Base-by-base conservation (phyloP, 2,329 filamentous ascomycete species). In the Cryphonectria parasitica region DNA sequence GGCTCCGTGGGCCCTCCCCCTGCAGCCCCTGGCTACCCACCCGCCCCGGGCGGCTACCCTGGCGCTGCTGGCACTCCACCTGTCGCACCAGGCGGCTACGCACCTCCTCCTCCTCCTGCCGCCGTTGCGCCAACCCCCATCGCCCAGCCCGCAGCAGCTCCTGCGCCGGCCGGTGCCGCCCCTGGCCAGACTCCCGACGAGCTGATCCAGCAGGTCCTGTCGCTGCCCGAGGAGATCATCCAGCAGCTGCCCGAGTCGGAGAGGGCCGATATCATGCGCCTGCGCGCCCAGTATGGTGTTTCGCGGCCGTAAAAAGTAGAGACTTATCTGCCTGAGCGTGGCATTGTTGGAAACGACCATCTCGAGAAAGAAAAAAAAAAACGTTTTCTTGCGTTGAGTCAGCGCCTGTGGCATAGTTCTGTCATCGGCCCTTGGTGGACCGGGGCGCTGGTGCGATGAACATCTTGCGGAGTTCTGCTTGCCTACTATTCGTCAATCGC, bases 151-250 rank as follows among this genome's bases (percentile, higher is more conserved):
- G 80, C 83, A 7, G 78, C 80, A 7, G 78, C 80, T 52, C 79
- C 76, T 54, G 78, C 77, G 39, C 77, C 77, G 60, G 77, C 79
- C 10, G 79, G 82, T 11, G 77, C 78, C 1, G 75, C 79, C 17
- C 68, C 71, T 22, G 71, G 52, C n/a, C 81, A 85, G 58, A 89
- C 92, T 71, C 88, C 92, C 58, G 90, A 93, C 64, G 89, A 90
- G 60, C 86, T 97, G 68, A 90, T 97, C 79, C 88, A 92, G 73
- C 92, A 94, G 76, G 92, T 98, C 64, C 85, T 98, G 83, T 88
- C 87, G 68, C 89, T 98, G 83, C 89, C 94, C 2, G 91, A 93
- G 76, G 87, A 92, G 71, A 89, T 93, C 69, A 94, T 98, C 75
- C 91, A 95, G 78, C 88, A 89, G 77, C 83, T 98, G 64, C 90